Evolutionary conservation across 2,329 filamentous ascomycete species (phyloP), one percentile per base, ranked within the genome.

Genomic region (Colletotrichum tofieldiae): DNA sequence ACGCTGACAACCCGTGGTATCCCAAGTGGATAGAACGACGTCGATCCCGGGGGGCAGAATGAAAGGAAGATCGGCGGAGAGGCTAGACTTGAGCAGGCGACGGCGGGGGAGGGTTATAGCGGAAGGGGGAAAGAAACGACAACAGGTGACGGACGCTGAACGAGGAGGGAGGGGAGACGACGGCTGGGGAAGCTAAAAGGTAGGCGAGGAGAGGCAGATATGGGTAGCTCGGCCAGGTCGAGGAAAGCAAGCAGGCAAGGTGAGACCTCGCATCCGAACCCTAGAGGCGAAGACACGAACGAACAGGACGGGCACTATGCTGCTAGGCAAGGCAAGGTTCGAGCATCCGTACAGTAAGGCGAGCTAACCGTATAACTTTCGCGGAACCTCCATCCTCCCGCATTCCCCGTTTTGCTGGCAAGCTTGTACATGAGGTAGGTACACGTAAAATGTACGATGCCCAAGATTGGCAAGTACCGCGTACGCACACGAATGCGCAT

Each of bases 181-280:
- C 35, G 18, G 59, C 12, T 32, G 41, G 41, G 47, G 47, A 54
- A 67, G 58, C 65, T 63, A 67, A 68, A 67, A 68, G 55, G 59
- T 20, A 62, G n/a, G 32, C 26, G 7, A 37, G 43, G 43, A 43
- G n/a, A 14, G 18, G 29, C 18, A 61, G 26, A 18, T 26, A 47
- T 20, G 3, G 26, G 55, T n/a, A 45, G 59, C 59, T 37, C 14
- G n/a, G 29, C 35, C n/a, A 51, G 45, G 23, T 9, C 8, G 18
- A 56, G 11, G n/a, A 49, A 49, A 49, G 47, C 47, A 49, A 23
- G 32, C 32, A 23, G 37, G 52, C 11, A 49, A 35, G 62, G 23
- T 32, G 29, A 66, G 43, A 35, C 23, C 18, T 41, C 32, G 9
- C 37, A n/a, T 18, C 14, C 35, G 16, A 41, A 58, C 23, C 35